These are phyloP conservation scores for Eutrema salsugineum DNA, from an alignment of 441 rosid species.

Conservation along the genomic window DNA sequence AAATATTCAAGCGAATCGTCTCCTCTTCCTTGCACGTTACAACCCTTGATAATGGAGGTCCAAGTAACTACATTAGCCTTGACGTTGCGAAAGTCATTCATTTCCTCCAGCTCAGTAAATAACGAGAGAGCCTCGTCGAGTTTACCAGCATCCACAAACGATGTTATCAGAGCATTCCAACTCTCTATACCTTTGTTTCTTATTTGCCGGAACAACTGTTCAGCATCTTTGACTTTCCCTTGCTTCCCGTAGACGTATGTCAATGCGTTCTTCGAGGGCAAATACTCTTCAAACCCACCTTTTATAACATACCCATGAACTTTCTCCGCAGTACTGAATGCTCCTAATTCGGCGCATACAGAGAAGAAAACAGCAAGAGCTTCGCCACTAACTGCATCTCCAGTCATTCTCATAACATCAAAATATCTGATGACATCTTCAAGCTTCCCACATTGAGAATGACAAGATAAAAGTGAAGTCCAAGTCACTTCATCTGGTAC, in stretches of 20 bases:
- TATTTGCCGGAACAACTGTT: constrained; percentile 41
- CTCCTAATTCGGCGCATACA: constrained; percentile 44
- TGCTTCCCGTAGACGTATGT: constrained; percentile 55
- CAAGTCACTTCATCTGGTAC: constrained; percentile 65
- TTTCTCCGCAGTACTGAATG: constrained; percentile 30
- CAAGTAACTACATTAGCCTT: constrained; percentile 61
- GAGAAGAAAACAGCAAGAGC: constrained; percentile 69
- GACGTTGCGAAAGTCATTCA: constrained; percentile 16
- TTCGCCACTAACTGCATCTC: constrained; percentile 45
- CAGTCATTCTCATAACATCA: constrained; percentile 49
- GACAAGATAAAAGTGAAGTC: constrained; percentile 69
- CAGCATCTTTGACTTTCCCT: constrained; percentile 43
- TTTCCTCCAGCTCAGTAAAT: constrained; percentile 46
- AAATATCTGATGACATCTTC: constrained; percentile 51
- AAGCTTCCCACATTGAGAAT: constrained; percentile 46
- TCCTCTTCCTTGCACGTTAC: constrained; percentile 52
- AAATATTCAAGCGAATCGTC: constrained; percentile 56
- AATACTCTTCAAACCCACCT: constrained; percentile 55
- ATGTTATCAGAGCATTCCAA: constrained; percentile 71
- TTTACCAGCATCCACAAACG: constrained; percentile 61
- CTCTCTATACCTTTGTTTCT: constrained; percentile 52
- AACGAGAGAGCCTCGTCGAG: constrained; percentile 54
- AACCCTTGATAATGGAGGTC: constrained; percentile 67
- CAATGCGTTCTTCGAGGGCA: constrained; percentile 56
- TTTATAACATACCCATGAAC: constrained; percentile 62